phyloP scores from a whole-genome alignment of 495 filamentous ascomycete genomes.

The Staphylotrichum tortipilum region DNA sequence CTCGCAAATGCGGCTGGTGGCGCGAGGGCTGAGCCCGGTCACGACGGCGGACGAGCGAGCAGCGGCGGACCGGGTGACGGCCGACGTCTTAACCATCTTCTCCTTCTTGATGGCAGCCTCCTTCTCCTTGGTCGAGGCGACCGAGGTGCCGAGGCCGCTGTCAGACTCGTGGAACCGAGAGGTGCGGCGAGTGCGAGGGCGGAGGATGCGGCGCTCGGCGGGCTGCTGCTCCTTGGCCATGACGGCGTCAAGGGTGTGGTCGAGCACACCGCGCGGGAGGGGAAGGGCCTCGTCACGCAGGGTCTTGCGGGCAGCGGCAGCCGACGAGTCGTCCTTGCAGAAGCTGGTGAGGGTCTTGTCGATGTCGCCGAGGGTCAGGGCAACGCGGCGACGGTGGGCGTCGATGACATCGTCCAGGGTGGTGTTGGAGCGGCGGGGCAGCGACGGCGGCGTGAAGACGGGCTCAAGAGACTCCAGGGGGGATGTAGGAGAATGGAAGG shows the following conservation, averaged over 20 bases:
- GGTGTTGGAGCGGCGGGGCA: constrained; percentile 54
- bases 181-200: constrained; percentile 41
- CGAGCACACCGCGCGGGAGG: constrained; percentile 42
- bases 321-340: constrained; percentile 22
- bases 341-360: constrained; percentile 36
- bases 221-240: constrained; percentile 35
- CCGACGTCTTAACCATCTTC: constrained; percentile 27
- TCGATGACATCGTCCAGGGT: constrained; percentile 54
- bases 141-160: constrained; percentile 52
- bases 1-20: constrained; percentile 46
- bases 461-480: constrained; percentile 36
- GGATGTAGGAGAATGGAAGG: constrained; percentile 49
- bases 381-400: constrained; percentile 46
- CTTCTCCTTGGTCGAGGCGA: constrained; percentile 35
- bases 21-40: constrained; percentile 40
- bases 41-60: constrained; percentile 29
- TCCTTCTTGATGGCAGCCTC: constrained; percentile 18
- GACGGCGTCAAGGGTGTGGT: constrained; percentile 36
- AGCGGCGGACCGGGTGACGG: constrained; percentile 44
- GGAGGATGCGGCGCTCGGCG: constrained; percentile 36
- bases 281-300: constrained; percentile 42
- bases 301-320: constrained; percentile 20
- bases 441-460: constrained; percentile 40
- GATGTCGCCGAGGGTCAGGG: constrained; percentile 41
- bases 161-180: constrained; percentile 52